These are phyloP conservation scores for Lactifluus echinatus DNA, from an alignment of 768 basidiomycete genomes.

Conservation along the genomic window DNA sequence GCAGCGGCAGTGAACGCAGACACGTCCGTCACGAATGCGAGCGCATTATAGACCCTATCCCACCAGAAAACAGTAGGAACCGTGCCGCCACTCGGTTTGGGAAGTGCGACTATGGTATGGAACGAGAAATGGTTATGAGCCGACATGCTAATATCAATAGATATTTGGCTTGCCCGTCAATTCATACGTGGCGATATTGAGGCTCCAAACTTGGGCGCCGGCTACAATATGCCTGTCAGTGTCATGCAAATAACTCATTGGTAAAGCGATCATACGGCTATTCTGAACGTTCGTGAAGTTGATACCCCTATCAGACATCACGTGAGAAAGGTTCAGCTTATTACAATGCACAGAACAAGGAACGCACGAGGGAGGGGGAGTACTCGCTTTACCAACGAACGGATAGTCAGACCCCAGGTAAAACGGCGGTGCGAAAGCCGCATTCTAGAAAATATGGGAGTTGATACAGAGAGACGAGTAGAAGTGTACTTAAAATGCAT, in stretches of 20 bases:
- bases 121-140: not conserved
- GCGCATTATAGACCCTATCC: not conserved
- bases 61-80: not conserved
- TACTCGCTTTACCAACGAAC: not conserved
- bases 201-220: not conserved
- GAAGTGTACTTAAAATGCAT: not conserved
- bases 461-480: not conserved
- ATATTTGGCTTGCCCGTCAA: not conserved
- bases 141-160: not conserved
- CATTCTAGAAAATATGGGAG: not conserved
- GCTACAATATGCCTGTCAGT: not conserved
- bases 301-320: not conserved
- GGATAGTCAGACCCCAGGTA: slow-evolving; percentile 2
- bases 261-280: not conserved
- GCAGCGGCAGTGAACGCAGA: not conserved
- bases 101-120: not conserved
- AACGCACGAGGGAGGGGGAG: not conserved
- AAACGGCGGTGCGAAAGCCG: not conserved
- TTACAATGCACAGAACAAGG: not conserved
- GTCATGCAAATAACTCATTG: not conserved
- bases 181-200: not conserved
- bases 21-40: not conserved
- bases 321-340: not conserved
- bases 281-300: not conserved
- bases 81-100: not conserved